A percentile compares a stretch with the other conserved stretches of the same genome.
These are phyloP conservation scores for Pistacia vera DNA, from an alignment of 345 rosid genomes.

Conservation along the genomic window DNA sequence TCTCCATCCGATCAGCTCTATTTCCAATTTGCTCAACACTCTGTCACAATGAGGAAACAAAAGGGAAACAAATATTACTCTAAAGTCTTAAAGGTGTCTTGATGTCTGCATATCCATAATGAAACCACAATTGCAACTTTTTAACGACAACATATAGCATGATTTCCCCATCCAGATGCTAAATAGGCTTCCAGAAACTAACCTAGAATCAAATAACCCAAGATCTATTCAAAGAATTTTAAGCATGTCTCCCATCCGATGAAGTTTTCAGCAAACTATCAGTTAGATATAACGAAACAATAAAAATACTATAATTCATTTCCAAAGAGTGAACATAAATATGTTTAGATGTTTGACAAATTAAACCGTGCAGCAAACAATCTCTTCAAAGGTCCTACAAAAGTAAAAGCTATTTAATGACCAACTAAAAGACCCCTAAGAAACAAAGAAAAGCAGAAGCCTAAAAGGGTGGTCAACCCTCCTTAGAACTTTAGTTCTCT, in stretches of 20 bases:
- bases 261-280: not conserved
- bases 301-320: not conserved
- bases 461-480: no score
- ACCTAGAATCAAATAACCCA: not conserved
- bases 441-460: conserved; percentile 1
- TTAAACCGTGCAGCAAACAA: conserved; percentile 4
- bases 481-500: no score
- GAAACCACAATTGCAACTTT: conserved; percentile 2
- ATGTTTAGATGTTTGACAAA: not conserved
- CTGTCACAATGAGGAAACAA: conserved; percentile 40
- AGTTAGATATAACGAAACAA: not conserved
- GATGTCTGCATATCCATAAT: not conserved
- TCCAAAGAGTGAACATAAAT: not conserved
- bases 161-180: not conserved
- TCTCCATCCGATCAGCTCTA: conserved; percentile 81
- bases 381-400: not conserved
- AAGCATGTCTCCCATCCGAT: not conserved
- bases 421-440: not conserved
- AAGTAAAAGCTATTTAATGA: not conserved
- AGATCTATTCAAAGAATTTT: not conserved
- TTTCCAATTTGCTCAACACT: conserved; percentile 90
- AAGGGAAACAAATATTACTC: not conserved
- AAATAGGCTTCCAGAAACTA: not conserved
- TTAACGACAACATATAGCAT: not conserved
- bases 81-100: not conserved